Conservation (phyloP, 352 stramenopile genomes). For the Globisporangium emineosum region DNA sequence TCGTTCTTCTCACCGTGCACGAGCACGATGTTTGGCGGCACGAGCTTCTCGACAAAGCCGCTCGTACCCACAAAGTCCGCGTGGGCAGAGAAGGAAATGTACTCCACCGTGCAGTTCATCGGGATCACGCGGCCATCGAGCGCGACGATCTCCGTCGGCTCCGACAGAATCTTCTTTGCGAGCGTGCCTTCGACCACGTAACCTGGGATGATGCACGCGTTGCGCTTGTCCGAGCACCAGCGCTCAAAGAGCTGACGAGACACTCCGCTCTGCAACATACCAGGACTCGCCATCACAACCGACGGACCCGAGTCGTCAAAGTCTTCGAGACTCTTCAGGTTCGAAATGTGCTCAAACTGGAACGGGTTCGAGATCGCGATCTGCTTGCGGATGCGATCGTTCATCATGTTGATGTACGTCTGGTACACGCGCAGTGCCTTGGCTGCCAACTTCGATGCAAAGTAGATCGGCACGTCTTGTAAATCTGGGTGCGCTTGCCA, state of each 20-base stretch:
- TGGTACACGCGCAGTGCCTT: conserved; percentile 98
- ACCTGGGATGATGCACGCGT: conserved; percentile 98
- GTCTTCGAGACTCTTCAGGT: conserved; percentile 95
- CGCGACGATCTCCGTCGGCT: conserved; percentile 94
- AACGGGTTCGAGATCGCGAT: conserved; percentile 99
- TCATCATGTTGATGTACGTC: conserved; percentile 99
- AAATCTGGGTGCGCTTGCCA: conserved; percentile 94
- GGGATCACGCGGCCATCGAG: conserved; percentile 93
- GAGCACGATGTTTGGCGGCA: conserved; percentile 93
- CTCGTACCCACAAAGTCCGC: conserved; percentile 97
- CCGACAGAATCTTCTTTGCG: conserved; percentile 96
- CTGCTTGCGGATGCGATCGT: conserved; percentile 95
- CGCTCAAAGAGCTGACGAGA: conserved; percentile 97
- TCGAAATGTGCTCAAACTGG: conserved; percentile 96
- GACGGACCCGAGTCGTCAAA: conserved; percentile 97
- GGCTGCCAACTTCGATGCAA: conserved; percentile 95
- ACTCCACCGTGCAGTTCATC: conserved; percentile 95
- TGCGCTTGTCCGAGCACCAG: conserved; percentile 97
- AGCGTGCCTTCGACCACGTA: conserved; percentile 99
- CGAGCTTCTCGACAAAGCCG: conserved; percentile 94
- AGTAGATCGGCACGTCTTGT: conserved; percentile 98
- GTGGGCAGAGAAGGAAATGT: conserved; percentile 98
- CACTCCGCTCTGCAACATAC: conserved; percentile 98
- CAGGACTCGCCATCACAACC: conserved; percentile 98
- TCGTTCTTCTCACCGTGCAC: conserved; percentile 98